Conservation (phyloP, 352 stramenopile genomes). For the Pelagophyceae sp. region DNA sequence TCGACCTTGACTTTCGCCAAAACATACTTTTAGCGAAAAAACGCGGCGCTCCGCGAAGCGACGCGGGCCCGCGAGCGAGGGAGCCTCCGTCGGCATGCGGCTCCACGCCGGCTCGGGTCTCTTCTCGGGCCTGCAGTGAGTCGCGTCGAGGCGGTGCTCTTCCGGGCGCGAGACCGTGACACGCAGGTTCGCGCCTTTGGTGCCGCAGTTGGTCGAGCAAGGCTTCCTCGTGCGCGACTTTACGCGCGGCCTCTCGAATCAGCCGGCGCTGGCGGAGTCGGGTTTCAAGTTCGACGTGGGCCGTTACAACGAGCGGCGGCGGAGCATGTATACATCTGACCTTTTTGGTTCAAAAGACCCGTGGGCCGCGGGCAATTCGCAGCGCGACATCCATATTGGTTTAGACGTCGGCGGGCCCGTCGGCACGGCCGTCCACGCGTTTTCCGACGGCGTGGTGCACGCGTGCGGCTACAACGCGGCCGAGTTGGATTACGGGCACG, state of each 20-base stretch:
- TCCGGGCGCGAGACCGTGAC: too few species aligned
- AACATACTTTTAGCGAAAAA: too few species aligned
- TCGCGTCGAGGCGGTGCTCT: too few species aligned
- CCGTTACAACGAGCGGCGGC: conserved; percentile 52
- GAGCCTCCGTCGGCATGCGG: too few species aligned
- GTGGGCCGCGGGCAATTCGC: conserved; percentile 10
- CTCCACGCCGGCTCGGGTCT: too few species aligned
- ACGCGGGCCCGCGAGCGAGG: too few species aligned
- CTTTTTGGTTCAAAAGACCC: conserved; percentile 33
- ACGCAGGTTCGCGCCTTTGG: background rate
- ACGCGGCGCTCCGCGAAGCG: too few species aligned
- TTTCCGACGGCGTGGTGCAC: conserved; percentile 47
- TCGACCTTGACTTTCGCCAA: too few species aligned
- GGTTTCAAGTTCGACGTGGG: conserved; percentile 32
- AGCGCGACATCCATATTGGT: conserved; percentile 44
- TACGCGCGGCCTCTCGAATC: background rate
- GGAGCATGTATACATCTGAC: conserved; percentile 46
- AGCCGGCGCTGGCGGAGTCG: background rate
- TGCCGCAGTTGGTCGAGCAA: background rate
- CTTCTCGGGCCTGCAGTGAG: too few species aligned
- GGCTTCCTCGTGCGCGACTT: background rate
- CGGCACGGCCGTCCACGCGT: conserved; percentile 44
- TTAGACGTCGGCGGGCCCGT: conserved; percentile 51
- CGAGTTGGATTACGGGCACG: conserved; percentile 52
- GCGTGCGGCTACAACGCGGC: conserved; percentile 50